Conservation (phyloP, 148 eudicot species). For the Fagopyrum tataricum region DNA sequence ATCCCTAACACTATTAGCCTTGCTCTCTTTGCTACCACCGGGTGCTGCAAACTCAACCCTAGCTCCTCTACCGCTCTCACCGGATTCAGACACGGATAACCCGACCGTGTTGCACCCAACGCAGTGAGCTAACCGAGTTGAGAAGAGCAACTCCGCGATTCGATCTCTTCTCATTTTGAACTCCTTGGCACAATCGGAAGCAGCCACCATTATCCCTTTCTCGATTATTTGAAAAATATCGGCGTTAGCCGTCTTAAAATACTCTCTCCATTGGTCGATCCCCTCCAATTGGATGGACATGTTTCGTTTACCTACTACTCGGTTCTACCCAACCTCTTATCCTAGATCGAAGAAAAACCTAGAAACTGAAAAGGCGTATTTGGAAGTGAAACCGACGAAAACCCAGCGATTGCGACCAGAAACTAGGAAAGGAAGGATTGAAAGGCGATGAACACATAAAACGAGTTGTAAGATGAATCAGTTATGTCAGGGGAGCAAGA, state of each 20-base stretch:
- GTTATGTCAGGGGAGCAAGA: background rate
- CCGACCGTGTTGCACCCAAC: constrained; percentile 58
- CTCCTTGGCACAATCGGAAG: constrained; percentile 73
- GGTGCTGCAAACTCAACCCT: constrained; percentile 18
- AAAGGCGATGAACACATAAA: background rate
- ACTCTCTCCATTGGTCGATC: constrained; percentile 70
- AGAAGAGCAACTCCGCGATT: constrained; percentile 64
- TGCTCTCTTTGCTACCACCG: constrained; percentile 64
- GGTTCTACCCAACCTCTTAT: background rate
- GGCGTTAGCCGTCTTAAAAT: constrained; percentile 43
- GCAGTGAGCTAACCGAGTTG: constrained; percentile 48
- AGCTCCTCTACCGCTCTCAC: constrained; percentile 20
- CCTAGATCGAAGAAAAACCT: constrained; percentile 8
- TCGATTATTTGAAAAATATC: constrained; percentile 80
- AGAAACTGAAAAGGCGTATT: background rate
- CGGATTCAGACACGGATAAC: constrained; percentile 29
- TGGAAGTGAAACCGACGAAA: background rate
- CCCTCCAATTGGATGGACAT: constrained; percentile 8
- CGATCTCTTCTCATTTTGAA: constrained; percentile 46
- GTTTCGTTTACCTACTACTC: background rate
- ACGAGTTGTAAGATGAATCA: background rate
- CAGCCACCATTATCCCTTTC: constrained; percentile 70
- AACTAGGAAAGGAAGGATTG: background rate
- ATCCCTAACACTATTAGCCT: constrained; percentile 33
- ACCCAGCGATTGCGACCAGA: constrained; percentile 6